These are phyloP conservation scores for Emergomyces orientalis DNA, from an alignment of 2,329 filamentous ascomycete genomes.

Conservation along the genomic window DNA sequence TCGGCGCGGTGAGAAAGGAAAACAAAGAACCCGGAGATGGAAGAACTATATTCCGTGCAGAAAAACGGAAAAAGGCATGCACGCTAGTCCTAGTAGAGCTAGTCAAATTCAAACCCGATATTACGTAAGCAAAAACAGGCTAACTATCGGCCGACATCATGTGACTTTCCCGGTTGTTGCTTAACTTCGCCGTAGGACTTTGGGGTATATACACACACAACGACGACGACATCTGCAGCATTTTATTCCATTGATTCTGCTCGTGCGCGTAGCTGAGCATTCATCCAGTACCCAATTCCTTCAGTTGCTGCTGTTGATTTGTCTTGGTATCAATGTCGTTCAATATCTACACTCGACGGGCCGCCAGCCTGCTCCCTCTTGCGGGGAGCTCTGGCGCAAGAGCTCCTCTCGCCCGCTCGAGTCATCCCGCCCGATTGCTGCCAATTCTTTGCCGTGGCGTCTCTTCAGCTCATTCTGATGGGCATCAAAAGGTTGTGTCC, in stretches of 20 bases:
- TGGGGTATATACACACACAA: background rate
- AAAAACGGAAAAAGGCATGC: background rate
- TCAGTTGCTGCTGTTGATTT: background rate
- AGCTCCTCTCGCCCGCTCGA: conserved; percentile 14
- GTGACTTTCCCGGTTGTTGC: background rate
- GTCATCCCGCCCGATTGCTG: conserved; percentile 18
- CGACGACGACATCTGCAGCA: background rate
- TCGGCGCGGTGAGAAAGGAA: background rate
- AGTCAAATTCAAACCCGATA: too few relatives aligned
- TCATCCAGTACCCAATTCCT: background rate
- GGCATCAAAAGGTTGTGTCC: conserved; percentile 33
- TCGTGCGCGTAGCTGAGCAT: background rate
- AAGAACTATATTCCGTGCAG: background rate
- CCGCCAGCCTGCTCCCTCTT: conserved; percentile 25
- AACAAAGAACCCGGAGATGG: background rate
- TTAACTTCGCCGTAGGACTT: background rate
- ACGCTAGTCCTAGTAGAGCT: background rate
- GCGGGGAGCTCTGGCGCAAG: conserved; percentile 26
- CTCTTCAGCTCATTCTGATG: conserved; percentile 31
- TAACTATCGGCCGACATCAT: background rate
- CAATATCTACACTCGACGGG: conserved; percentile 30
- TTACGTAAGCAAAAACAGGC: too few relatives aligned
- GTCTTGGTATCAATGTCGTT: conserved; percentile 24
- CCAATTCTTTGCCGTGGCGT: conserved; percentile 30
- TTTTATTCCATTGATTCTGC: background rate